Conservation (phyloP, 805 yeast species). For the Candida qinlingensis region DNA sequence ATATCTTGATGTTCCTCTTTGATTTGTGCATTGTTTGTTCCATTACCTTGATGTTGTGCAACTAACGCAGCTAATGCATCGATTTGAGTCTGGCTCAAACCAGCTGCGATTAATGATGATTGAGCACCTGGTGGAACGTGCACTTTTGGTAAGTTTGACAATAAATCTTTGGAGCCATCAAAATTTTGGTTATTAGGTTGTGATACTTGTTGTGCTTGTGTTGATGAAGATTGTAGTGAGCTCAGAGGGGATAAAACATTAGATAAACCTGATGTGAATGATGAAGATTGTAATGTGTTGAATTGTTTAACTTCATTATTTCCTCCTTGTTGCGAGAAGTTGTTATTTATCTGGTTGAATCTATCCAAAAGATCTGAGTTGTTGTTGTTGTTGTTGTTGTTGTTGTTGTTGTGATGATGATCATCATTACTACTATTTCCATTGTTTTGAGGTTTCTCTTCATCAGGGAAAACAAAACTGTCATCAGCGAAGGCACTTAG, state of each 20-base stretch:
- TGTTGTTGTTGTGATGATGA: constrained; percentile 13
- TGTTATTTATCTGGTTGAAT: constrained; percentile 9
- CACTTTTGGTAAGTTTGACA: constrained; percentile 49
- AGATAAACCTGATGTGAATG: constrained; percentile 8
- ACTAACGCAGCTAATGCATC: constrained; percentile 68
- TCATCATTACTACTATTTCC: constrained; percentile 11
- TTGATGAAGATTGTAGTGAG: constrained; percentile 5
- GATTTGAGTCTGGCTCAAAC: constrained; percentile 63
- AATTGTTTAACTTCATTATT: constrained; percentile 8
- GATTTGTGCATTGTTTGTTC: neutral
- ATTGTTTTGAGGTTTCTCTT: constrained; percentile 50
- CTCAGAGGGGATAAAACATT: constrained; percentile 10
- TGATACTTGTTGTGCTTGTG: constrained; percentile 2
- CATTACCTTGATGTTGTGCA: constrained; percentile 54
- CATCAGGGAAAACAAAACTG: constrained; percentile 75
- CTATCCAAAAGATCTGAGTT: constrained; percentile 10
- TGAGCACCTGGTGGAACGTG: constrained; percentile 73
- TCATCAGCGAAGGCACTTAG: constrained; percentile 82
- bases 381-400: constrained; percentile 11
- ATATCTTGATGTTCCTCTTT: too few relatives aligned
- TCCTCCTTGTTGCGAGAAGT: neutral
- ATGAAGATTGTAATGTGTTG: constrained; percentile 9
- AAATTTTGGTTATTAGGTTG: constrained; percentile 23
- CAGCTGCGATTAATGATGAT: constrained; percentile 56
- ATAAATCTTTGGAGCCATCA: constrained; percentile 21